Evolutionary conservation across 2,329 filamentous ascomycete genomes (phyloP).

Genomic region (Calonectria honghensis): DNA sequence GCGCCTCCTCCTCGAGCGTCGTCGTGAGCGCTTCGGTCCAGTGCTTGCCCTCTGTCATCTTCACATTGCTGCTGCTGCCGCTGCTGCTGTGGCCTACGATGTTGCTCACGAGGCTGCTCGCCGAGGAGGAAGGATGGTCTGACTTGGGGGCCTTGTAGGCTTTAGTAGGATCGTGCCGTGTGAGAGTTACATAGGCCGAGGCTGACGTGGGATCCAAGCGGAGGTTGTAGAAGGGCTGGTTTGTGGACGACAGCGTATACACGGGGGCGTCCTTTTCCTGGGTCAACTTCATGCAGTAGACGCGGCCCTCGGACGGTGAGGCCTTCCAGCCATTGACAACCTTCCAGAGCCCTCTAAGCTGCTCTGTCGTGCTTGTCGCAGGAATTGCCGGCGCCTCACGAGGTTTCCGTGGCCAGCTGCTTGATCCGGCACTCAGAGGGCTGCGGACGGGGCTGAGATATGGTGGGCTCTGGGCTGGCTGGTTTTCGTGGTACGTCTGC

Average conservation of each 20-base stretch:
- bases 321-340: conserved; percentile 82
- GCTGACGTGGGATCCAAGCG: conserved; percentile 78
- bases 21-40: conserved; percentile 77
- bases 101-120: conserved; percentile 57
- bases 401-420: conserved; percentile 56
- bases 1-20: conserved; percentile 73
- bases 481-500: conserved; percentile 70
- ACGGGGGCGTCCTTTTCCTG: conserved; percentile 77
- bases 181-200: conserved; percentile 76
- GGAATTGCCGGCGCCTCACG: conserved; percentile 68
- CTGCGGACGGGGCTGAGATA: conserved; percentile 51
- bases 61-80: conserved; percentile 49
- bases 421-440: conserved; percentile 48
- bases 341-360: conserved; percentile 81
- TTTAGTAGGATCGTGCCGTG: conserved; percentile 76
- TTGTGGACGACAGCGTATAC: conserved; percentile 77
- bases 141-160: conserved; percentile 67
- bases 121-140: conserved; percentile 50
- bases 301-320: conserved; percentile 73
- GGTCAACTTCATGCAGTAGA: conserved; percentile 75
- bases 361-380: conserved; percentile 73
- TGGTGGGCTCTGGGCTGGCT: conserved; percentile 43
- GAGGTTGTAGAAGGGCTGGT: conserved; percentile 81
- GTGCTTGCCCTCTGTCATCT: conserved; percentile 64
- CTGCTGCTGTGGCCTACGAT: conserved; percentile 55